Base-by-base conservation (phyloP, 1,284 basidiomycete genomes). In the Malassezia slooffiae region DNA sequence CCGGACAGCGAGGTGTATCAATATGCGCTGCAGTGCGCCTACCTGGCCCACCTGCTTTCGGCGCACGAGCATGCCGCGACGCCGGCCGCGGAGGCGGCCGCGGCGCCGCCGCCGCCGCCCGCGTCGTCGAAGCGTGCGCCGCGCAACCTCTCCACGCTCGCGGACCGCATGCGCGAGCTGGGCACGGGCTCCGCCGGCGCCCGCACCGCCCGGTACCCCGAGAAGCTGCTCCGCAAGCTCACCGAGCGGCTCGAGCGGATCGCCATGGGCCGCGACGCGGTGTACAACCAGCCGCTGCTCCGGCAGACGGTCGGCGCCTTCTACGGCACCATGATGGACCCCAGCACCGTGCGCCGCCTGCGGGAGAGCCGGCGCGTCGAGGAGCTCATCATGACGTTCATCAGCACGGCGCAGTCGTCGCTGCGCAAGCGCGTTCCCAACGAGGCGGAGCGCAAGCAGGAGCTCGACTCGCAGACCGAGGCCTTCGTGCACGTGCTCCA, bases 331-430 rank as follows among this genome's bases (percentile, higher is more conserved):
- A 60, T 60, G 47, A 58, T 58, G 35, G 64, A 66, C 21, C 49
- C 52, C 7, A 42, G 44, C 1, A 61, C 63, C 27, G 54, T 58
- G 27, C 58, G 58, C 30, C 61, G 58, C 62, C 82, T 96, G 78
- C 87, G 88, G 70, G 89, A 95, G 70, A 90, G 88, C 62, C 77
- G 93, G 35, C 93, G 91, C 73, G 84, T 96, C 41, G 93, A 99
- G 71, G 89, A 95, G 55, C 80, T 97, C 47, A 91, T 99, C 51
- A 76, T 97, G 39, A 83, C 85, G 75, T 96, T 95, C 62, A 89
- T 90, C 12, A 85, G 89, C 2, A 81, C 87, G 33, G 84, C 66
- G 0, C 62, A 67, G 33, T 50, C 52, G 6, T 48, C 53, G 35
- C 43, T 68, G 29, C 51, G 81, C 75, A 91, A 93, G 71, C 70